Evolutionary conservation across 176 grass and related monocot species (phyloP).

Genomic region (Aechmea fasciata): DNA sequence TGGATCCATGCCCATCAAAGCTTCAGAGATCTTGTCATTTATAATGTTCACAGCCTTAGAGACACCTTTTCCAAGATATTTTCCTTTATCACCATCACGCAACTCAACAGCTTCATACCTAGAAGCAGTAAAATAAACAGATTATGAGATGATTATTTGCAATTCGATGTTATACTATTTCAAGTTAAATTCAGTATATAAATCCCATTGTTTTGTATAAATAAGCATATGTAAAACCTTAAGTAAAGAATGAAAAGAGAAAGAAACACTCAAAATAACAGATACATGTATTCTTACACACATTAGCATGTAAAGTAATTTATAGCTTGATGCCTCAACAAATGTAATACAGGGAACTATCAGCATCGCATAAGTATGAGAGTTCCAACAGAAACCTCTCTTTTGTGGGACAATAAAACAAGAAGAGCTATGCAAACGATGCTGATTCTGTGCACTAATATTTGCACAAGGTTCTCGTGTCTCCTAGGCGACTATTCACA

Average conservation of each 20-base stretch:
- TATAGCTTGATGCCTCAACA: too few species aligned
- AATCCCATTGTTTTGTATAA: background rate
- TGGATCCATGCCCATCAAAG: constrained; percentile 92
- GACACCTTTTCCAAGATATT: constrained; percentile 62
- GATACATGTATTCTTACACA: too few species aligned
- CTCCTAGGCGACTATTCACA: too few species aligned
- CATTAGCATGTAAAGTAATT: too few species aligned
- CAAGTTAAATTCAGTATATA: background rate
- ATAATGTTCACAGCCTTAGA: constrained; percentile 66
- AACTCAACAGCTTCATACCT: constrained; percentile 40
- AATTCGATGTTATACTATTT: background rate
- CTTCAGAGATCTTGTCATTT: constrained; percentile 89
- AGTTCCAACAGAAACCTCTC: too few species aligned
- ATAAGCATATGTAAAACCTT: background rate
- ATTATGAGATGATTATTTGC: background rate
- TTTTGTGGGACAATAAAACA: too few species aligned
- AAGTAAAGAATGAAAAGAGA: background rate
- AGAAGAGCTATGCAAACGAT: too few species aligned
- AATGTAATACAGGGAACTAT: too few species aligned
- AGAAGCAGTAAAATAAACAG: background rate
- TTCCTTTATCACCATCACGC: constrained; percentile 56
- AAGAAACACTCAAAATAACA: background rate
- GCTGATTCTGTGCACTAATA: too few species aligned
- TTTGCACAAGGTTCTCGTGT: too few species aligned
- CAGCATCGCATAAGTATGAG: too few species aligned